These are phyloP conservation scores for Blastosporella zonata DNA, from an alignment of 1,284 basidiomycete genomes.

Conservation along the genomic window DNA sequence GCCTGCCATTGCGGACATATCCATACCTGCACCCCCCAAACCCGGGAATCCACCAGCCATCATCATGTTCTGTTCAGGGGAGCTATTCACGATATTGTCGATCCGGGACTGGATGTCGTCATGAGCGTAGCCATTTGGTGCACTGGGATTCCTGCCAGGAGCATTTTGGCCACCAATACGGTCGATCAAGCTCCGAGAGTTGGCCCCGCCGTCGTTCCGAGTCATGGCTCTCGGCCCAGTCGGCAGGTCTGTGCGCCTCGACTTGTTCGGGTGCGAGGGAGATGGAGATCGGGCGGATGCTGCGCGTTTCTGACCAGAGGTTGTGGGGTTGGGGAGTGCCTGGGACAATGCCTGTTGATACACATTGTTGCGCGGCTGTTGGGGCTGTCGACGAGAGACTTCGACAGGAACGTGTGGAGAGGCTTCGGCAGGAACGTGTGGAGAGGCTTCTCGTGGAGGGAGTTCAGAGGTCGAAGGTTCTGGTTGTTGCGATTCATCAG, in stretches of 20 bases:
- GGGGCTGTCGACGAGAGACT: conserved; percentile 40
- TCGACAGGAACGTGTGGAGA: conserved; percentile 35
- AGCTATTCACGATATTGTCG: conserved; percentile 64
- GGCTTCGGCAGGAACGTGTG: conserved; percentile 34
- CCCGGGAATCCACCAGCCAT: conserved; percentile 51
- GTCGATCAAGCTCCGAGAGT: conserved; percentile 65
- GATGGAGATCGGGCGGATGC: conserved; percentile 75
- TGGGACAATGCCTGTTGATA: conserved; percentile 73
- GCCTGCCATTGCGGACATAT: conserved; percentile 54
- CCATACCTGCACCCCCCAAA: conserved; percentile 53
- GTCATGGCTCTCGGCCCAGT: conserved; percentile 80
- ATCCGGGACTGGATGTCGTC: conserved; percentile 78
- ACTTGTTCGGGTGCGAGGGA: conserved; percentile 63
- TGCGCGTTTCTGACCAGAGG: conserved; percentile 61
- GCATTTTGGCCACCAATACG: conserved; percentile 60
- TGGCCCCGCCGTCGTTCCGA: conserved; percentile 39
- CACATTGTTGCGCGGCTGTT: conserved; percentile 46
- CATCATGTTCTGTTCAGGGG: conserved; percentile 57
- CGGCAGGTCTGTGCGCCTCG: conserved; percentile 68
- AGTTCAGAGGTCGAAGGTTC: conserved; percentile 36
- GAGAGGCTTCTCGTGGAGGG: conserved; percentile 29
- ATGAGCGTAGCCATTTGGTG: conserved; percentile 38
- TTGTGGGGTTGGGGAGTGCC: conserved; percentile 49
- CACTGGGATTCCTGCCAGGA: conserved; percentile 25
- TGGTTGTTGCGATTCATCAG: conserved; percentile 37